Conservation (phyloP, 2,329 filamentous ascomycete species). For the Colletotrichum cereale region DNA sequence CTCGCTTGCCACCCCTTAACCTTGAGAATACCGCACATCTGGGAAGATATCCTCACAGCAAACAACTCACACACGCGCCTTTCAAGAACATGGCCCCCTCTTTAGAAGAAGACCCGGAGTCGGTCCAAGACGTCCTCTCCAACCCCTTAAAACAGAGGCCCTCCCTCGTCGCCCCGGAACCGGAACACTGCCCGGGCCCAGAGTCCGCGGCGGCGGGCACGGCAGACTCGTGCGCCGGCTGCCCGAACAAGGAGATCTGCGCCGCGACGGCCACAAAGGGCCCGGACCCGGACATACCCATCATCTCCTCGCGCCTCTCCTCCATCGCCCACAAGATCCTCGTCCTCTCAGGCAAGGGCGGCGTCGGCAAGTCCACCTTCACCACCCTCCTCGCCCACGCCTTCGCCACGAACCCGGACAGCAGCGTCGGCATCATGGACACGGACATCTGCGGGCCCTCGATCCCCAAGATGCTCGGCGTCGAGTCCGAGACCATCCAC, state of each 20-base stretch:
- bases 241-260: slow-evolving; percentile 96
- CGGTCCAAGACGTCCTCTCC: slow-evolving; percentile 77
- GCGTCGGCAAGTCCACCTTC: slow-evolving; percentile 96
- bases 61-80: slow-evolving; percentile 10
- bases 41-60: neutral
- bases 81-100: slow-evolving; percentile 80
- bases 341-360: slow-evolving; percentile 93
- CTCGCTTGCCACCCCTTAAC: neutral
- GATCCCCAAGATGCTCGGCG: slow-evolving; percentile 99
- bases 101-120: slow-evolving; percentile 82
- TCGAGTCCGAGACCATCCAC: slow-evolving; percentile 93
- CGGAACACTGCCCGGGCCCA: slow-evolving; percentile 95
- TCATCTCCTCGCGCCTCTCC: slow-evolving; percentile 86
- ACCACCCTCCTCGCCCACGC: slow-evolving; percentile 89
- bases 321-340: slow-evolving; percentile 92
- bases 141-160: slow-evolving; percentile 84
- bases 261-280: slow-evolving; percentile 89
- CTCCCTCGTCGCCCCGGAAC: slow-evolving; percentile 91
- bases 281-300: slow-evolving; percentile 91
- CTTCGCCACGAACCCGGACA: slow-evolving; percentile 84
- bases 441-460: slow-evolving; percentile 97
- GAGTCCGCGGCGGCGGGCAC: slow-evolving; percentile 79
- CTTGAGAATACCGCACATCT: neutral
- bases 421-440: slow-evolving; percentile 94
- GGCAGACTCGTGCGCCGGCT: slow-evolving; percentile 90